A percentile compares a stretch with the other conserved stretches of the same genome.
Conservation (phyloP, 2,329 filamentous ascomycete genomes). For the Colletotrichum karsti region DNA sequence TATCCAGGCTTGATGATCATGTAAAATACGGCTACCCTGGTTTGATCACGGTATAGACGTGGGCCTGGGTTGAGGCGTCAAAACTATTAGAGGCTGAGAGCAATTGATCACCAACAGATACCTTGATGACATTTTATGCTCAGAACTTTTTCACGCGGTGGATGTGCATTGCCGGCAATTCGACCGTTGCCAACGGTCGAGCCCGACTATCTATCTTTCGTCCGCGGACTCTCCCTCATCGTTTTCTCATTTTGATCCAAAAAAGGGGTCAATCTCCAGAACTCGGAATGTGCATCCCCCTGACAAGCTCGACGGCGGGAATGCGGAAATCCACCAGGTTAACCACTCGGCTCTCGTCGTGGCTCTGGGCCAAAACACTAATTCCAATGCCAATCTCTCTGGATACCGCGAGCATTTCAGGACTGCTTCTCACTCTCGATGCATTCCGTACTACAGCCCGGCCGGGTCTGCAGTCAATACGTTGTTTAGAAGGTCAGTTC, state of each 20-base stretch:
- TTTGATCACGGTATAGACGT: slow-evolving; percentile 27
- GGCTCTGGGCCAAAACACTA: not conserved
- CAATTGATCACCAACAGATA: slow-evolving; percentile 30
- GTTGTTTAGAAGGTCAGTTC: not conserved
- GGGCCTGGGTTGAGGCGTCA: slow-evolving; percentile 26
- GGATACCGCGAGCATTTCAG: not conserved
- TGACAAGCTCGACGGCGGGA: not conserved
- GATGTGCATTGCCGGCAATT: too few relatives aligned
- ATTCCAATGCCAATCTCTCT: not conserved
- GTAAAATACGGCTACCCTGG: slow-evolving; percentile 27
- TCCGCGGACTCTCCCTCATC: too few relatives aligned
- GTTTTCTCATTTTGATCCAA: too few relatives aligned
- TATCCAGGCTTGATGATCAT: slow-evolving; percentile 27
- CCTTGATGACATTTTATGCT: slow-evolving; percentile 22
- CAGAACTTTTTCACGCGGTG: too few relatives aligned
- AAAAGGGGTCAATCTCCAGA: too few relatives aligned
- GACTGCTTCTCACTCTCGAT: not conserved
- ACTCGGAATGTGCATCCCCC: slow-evolving; percentile 6
- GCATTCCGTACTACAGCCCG: not conserved
- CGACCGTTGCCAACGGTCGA: too few relatives aligned
- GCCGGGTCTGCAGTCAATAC: not conserved
- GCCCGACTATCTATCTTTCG: too few relatives aligned
- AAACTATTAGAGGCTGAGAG: slow-evolving; percentile 29
- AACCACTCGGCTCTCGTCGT: not conserved
- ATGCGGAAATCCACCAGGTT: not conserved